Evolutionary conservation across 805 yeast species (phyloP), one percentile per base, ranked within the genome.

Genomic region (Yarrowia sp.): DNA sequence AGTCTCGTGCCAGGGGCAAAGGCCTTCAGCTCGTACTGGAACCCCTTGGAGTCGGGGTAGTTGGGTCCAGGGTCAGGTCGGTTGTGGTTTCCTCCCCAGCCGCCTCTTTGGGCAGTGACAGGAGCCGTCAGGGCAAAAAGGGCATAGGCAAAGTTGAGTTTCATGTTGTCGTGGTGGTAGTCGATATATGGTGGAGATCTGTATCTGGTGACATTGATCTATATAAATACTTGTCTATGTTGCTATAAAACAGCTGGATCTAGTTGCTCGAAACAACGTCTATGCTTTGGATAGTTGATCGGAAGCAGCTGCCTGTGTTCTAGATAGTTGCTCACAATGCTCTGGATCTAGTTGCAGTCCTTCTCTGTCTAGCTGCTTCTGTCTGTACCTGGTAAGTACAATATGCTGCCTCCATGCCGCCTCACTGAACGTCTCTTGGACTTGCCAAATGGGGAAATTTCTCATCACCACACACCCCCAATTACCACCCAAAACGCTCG

Each of bases 401-500:
- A n/a, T n/a, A n/a, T n/a, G n/a, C n/a, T n/a, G n/a, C n/a, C n/a
- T n/a, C n/a, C n/a, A n/a, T n/a, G n/a, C n/a, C n/a, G n/a, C n/a
- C n/a, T n/a, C n/a, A n/a, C n/a, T n/a, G n/a, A n/a, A n/a, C n/a
- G n/a, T n/a, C 5, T 24, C 17, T 43, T 43, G 48, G 30, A 43
- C 32, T 43, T 43, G 48, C 48, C 26, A 4, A 24, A 43, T 7
- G n/a, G n/a, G 19, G 32, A 24, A 24, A 24, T n/a, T n/a, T n/a
- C n/a, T n/a, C n/a, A n/a, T n/a, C n/a, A n/a, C n/a, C n/a, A n/a
- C n/a, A n/a, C n/a, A n/a, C n/a, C n/a, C n/a, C n/a, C n/a, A n/a
- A n/a, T 41, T 28, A 73, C 75, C 75, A 73, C 17, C 75, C 74
- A 56, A 73, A 73, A 64, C 69, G 65, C 69, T 73, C 75, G 26